phyloP scores from a whole-genome alignment of 495 filamentous ascomycete species.

The Chaetomidium leptoderma region DNA sequence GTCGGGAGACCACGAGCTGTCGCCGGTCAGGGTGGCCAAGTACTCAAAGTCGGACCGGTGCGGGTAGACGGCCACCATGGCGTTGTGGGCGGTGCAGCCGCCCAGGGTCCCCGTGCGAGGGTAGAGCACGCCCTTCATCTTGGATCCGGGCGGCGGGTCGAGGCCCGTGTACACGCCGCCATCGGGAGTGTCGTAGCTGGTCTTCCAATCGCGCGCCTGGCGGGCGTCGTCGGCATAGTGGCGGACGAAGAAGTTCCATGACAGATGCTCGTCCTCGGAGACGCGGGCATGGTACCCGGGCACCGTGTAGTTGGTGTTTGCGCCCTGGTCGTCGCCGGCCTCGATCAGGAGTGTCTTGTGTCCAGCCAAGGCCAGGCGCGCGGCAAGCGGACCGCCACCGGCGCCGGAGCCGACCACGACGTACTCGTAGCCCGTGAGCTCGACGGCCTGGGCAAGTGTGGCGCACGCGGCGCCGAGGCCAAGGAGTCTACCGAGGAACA shows the following conservation, averaged over 20 bases:
- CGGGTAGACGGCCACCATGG: conserved; percentile 41
- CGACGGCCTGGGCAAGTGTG: conserved; percentile 16
- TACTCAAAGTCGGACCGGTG: conserved; percentile 41
- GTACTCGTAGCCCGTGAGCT: conserved; percentile 52
- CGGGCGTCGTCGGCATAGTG: conserved; percentile 40
- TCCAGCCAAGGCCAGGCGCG: conserved; percentile 56
- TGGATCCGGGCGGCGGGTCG: conserved; percentile 40
- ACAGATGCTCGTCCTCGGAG: conserved; percentile 32
- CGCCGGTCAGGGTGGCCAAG: conserved; percentile 47
- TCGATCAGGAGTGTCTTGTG: conserved; percentile 57
- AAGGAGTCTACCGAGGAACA: conserved; percentile 16
- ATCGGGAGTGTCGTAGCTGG: conserved; percentile 35
- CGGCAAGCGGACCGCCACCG: conserved; percentile 58
- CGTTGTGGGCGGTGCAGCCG: conserved; percentile 50
- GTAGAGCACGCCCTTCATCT: conserved; percentile 45
- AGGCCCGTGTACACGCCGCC: conserved; percentile 36
- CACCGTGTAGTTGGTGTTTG: conserved; percentile 28
- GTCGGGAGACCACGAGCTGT: conserved; percentile 41
- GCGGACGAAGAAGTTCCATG: conserved; percentile 47
- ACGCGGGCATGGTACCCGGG: conserved; percentile 23
- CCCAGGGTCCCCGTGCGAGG: conserved; percentile 47
- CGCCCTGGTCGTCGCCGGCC: conserved; percentile 53
- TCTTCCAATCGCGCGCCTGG: conserved; percentile 40
- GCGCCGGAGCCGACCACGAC: conserved; percentile 62
- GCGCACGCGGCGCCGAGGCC: conserved; percentile 15